A percentile compares a stretch with the other conserved stretches of the same genome.
phyloP scores from a whole-genome alignment of 1,284 basidiomycete species.

The Acaromyces ingoldii region DNA sequence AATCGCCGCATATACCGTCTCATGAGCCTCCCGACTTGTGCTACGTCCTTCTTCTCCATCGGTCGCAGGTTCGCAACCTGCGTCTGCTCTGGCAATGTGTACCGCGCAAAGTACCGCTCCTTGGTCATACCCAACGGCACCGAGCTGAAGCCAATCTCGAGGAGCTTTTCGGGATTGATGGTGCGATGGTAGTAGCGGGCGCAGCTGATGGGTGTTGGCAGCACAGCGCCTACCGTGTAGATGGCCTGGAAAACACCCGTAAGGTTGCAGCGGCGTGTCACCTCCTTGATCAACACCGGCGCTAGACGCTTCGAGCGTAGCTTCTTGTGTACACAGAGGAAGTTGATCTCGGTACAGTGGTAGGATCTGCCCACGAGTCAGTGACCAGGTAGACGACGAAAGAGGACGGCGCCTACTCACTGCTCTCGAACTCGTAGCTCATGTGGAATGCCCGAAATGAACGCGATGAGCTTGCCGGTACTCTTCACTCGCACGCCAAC shows the following conservation, averaged over 20 bases:
- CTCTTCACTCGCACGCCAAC: conserved; percentile 89
- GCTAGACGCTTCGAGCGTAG: conserved; percentile 89
- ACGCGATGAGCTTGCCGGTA: conserved; percentile 77
- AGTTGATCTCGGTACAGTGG: conserved; percentile 78
- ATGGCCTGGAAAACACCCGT: conserved; percentile 93
- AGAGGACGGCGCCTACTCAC: neutral
- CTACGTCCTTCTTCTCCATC: conserved; percentile 76
- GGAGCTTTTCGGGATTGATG: conserved; percentile 84
- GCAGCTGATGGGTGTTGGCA: conserved; percentile 39
- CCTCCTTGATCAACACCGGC: conserved; percentile 95
- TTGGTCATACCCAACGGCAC: conserved; percentile 39
- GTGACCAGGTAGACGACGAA: no score
- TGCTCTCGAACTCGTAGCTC: conserved; percentile 44
- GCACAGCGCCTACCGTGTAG: conserved; percentile 65
- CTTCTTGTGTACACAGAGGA: conserved; percentile 97
- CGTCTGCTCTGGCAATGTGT: conserved; percentile 21
- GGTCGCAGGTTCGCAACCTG: conserved; percentile 66
- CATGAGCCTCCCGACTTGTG: conserved; percentile 70
- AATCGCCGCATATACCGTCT: conserved; percentile 78
- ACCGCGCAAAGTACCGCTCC: conserved; percentile 34
- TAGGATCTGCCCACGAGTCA: conserved; percentile 14
- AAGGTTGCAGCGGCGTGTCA: conserved; percentile 86
- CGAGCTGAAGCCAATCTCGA: conserved; percentile 84
- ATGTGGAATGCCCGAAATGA: conserved; percentile 87
- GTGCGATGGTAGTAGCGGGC: conserved; percentile 84